Percentiles rank a stretch among this genome's conserved stretches.
These are phyloP conservation scores for Backusella sp. DNA, from an alignment of 192 early-diverging fungal species.

Conservation along the genomic window DNA sequence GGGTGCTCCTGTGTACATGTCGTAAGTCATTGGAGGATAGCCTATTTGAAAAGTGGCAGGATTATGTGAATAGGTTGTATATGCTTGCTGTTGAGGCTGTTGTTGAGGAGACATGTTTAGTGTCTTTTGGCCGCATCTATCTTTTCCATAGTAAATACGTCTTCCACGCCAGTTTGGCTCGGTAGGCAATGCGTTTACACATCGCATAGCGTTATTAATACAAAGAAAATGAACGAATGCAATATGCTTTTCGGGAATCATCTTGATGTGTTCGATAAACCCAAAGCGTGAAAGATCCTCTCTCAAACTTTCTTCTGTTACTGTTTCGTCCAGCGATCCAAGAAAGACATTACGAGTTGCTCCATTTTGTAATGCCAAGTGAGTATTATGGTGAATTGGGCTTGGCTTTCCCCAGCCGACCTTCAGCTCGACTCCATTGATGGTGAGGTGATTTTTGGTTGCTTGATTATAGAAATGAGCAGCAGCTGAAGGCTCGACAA, in stretches of 20 bases:
- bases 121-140: conserved; percentile 64
- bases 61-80: conserved; percentile 13
- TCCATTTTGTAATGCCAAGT: conserved; percentile 61
- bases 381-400: conserved; percentile 46
- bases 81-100: conserved; percentile 13
- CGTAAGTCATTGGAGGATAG: conserved; percentile 32
- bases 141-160: conserved; percentile 80
- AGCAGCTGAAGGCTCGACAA: conserved; percentile 68
- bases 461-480: conserved; percentile 58
- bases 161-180: conserved; percentile 56
- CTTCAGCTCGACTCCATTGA: conserved; percentile 62
- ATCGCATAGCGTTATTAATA: conserved; percentile 69
- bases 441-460: conserved; percentile 40
- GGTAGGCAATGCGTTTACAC: conserved; percentile 59
- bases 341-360: conserved; percentile 85
- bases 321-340: conserved; percentile 65
- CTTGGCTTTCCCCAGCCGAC: conserved; percentile 79
- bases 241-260: conserved; percentile 72
- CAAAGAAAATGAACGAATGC: conserved; percentile 84
- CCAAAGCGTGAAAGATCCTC: conserved; percentile 72
- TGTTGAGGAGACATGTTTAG: conserved; percentile 25
- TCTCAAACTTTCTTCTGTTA: conserved; percentile 52
- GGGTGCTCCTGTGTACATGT: conserved; percentile 29
- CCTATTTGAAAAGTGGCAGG: conserved; percentile 21
- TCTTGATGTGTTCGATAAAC: conserved; percentile 67